A percentile compares a stretch with the other conserved stretches of the same genome.
These are phyloP conservation scores for Aspergillus asperescens DNA, from an alignment of 495 filamentous ascomycete species.

Conservation along the genomic window DNA sequence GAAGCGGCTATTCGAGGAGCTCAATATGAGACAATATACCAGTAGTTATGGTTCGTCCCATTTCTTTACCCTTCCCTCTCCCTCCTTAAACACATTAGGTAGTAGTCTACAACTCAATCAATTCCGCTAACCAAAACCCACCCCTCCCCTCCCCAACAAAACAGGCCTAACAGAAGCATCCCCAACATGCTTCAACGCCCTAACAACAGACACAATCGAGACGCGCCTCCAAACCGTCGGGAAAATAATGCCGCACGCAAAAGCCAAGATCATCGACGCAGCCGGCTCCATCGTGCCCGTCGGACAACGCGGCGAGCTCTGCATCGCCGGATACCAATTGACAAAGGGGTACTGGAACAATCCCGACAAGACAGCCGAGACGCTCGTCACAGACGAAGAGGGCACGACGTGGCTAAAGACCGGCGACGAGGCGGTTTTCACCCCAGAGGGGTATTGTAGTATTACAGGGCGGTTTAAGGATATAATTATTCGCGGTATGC, in stretches of 20 bases:
- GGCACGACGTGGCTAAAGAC: conserved; percentile 63
- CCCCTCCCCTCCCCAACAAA: neutral
- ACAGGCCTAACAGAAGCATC: conserved; percentile 62
- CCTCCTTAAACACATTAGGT: neutral
- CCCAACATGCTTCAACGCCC: conserved; percentile 67
- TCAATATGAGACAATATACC: conserved; percentile 65
- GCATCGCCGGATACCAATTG: conserved; percentile 63
- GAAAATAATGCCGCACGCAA: conserved; percentile 60
- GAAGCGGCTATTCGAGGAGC: conserved; percentile 52
- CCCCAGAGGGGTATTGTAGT: conserved; percentile 56
- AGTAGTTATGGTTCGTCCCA: conserved; percentile 53
- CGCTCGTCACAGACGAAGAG: conserved; percentile 51
- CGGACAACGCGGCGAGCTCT: conserved; percentile 58
- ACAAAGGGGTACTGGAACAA: conserved; percentile 68
- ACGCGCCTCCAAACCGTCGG: conserved; percentile 59
- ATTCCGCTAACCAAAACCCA: too few relatives aligned
- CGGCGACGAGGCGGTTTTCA: conserved; percentile 65
- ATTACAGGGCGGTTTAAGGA: conserved; percentile 79
- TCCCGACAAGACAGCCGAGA: conserved; percentile 61
- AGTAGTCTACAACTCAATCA: too few relatives aligned
- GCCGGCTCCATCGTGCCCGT: conserved; percentile 55
- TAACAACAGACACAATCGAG: conserved; percentile 57
- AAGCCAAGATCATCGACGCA: conserved; percentile 60
- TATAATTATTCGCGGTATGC: conserved; percentile 67
- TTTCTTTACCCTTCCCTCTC: neutral